Percentiles rank a stretch among this genome's conserved stretches.
phyloP scores from a whole-genome alignment of 805 yeast genomes.

The Sungouiozyma intestinalis region DNA sequence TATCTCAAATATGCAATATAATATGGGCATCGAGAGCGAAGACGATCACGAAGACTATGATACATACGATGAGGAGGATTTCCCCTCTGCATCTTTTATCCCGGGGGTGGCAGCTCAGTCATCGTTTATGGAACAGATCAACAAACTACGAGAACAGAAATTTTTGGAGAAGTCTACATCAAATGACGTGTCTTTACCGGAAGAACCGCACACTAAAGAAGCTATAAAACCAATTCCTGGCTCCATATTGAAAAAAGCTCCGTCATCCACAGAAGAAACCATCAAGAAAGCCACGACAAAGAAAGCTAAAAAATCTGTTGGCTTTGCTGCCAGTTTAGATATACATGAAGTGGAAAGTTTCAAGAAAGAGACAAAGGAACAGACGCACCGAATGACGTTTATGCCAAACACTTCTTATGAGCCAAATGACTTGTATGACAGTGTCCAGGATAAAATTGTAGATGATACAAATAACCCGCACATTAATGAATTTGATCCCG shows the following conservation, averaged over 20 bases:
- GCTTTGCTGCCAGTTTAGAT: slow-evolving; percentile 26
- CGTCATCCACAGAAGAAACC: slow-evolving; percentile 1
- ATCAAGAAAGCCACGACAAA: slow-evolving; percentile 1
- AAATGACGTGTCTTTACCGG: not conserved
- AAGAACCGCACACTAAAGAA: not conserved
- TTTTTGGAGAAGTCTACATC: not conserved
- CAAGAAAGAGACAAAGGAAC: slow-evolving; percentile 23
- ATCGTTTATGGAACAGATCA: slow-evolving; percentile 21
- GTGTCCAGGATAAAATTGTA: slow-evolving; percentile 4
- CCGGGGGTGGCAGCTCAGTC: slow-evolving; percentile 19
- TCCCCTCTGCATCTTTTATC: slow-evolving; percentile 13
- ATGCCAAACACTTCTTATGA: slow-evolving; percentile 1
- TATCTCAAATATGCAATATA: slow-evolving; percentile 6
- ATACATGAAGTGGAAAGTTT: slow-evolving; percentile 26
- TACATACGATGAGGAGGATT: slow-evolving; percentile 11
- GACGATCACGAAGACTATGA: slow-evolving; percentile 15
- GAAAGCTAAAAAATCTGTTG: slow-evolving; percentile 21
- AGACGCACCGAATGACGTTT: slow-evolving; percentile 14
- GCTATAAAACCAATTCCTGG: not conserved
- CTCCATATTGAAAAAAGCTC: not conserved
- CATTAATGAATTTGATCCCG: slow-evolving; percentile 23
- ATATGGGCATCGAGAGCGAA: slow-evolving; percentile 6
- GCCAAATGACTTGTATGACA: slow-evolving; percentile 2
- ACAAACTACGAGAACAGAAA: slow-evolving; percentile 10
- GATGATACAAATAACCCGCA: slow-evolving; percentile 11